These are phyloP conservation scores for Solanum sitiens DNA, from an alignment of 257 asterid genomes.

Conservation along the genomic window DNA sequence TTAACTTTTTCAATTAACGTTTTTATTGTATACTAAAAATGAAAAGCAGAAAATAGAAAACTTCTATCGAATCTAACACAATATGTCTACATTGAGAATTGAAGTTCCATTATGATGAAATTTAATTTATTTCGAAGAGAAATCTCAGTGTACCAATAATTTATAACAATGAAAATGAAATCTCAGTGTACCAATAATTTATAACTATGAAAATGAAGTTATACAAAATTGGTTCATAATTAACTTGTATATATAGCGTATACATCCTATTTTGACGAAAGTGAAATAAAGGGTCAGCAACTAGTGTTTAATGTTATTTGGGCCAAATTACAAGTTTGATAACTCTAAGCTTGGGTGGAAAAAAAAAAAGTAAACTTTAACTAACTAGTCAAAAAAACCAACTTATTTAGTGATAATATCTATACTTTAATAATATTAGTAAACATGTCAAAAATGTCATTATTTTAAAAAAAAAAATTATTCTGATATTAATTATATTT, in stretches of 20 bases:
- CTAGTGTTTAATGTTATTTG: background rate
- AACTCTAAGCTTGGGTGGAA: background rate
- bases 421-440: too few species aligned
- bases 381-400: too few species aligned
- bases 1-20: background rate
- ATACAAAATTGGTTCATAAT: background rate
- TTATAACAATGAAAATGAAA: background rate
- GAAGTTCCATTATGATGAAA: background rate
- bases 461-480: too few species aligned
- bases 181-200: background rate
- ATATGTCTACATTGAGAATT: background rate
- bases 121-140: background rate
- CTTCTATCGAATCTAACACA: background rate
- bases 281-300: background rate
- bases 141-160: background rate
- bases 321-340: background rate
- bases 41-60: background rate
- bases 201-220: background rate
- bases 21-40: background rate
- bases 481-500: too few species aligned
- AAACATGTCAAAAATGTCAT: too few species aligned
- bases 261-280: background rate
- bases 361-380: too few species aligned
- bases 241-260: background rate
- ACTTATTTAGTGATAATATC: too few species aligned